phyloP scores from a whole-genome alignment of 306 rosid species.

The Prosopis cineraria region DNA sequence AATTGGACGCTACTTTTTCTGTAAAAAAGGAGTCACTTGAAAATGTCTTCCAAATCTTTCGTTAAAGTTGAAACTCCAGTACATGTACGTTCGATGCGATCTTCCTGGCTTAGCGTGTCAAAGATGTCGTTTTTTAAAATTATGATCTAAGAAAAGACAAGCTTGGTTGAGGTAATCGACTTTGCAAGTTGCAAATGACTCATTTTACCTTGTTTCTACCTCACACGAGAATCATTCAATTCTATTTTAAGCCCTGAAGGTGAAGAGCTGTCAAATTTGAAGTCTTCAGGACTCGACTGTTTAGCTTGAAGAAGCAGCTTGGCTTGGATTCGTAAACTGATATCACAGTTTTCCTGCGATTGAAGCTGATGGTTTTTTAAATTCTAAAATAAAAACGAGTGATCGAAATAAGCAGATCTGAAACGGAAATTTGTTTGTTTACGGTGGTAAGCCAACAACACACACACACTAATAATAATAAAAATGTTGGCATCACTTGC shows the following conservation, averaged over 20 bases:
- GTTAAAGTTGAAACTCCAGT: neutral
- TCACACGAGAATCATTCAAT: neutral
- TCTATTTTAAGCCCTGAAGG: neutral
- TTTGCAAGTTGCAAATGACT: neutral
- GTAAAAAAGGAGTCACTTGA: slow-evolving; percentile 24
- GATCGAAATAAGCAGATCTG: too few species aligned
- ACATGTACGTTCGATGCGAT: neutral
- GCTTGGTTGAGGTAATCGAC: neutral
- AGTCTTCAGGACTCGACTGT: neutral
- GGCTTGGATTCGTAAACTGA: too few species aligned
- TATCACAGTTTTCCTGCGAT: too few species aligned
- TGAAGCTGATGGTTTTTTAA: too few species aligned
- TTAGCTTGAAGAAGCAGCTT: too few species aligned
- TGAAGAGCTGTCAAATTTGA: neutral
- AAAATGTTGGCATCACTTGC: too few species aligned
- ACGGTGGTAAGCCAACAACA: too few species aligned
- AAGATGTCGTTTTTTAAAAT: neutral
- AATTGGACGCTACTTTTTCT: neutral
- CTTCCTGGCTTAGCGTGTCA: neutral
- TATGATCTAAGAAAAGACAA: neutral
- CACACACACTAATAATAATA: too few species aligned
- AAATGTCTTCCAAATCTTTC: neutral
- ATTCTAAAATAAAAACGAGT: too few species aligned
- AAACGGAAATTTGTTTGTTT: too few species aligned
- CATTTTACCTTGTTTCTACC: neutral